phyloP scores from a whole-genome alignment of 768 basidiomycete genomes.

The Leccinum rimulosum region DNA sequence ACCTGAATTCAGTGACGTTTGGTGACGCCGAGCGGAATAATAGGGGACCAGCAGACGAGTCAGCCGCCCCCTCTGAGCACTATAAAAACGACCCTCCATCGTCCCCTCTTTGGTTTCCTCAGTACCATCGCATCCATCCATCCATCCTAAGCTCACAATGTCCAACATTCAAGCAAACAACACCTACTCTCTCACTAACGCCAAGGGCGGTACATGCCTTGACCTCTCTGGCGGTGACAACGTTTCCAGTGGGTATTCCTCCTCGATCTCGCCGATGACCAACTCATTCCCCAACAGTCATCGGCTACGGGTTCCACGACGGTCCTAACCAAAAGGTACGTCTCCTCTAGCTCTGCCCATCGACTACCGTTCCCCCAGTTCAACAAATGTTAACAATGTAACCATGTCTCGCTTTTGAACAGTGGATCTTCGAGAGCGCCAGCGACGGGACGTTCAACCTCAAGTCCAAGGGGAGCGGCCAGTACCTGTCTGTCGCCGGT shows the following conservation, averaged over 20 bases:
- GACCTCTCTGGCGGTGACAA: conserved; percentile 57
- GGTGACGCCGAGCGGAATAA: background rate
- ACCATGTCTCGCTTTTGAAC: background rate
- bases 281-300: conserved; percentile 35
- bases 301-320: conserved; percentile 43
- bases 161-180: conserved; percentile 31
- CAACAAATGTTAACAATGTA: background rate
- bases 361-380: background rate
- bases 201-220: conserved; percentile 48
- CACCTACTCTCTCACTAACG: conserved; percentile 49
- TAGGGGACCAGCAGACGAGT: background rate
- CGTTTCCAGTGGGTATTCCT: conserved; percentile 37
- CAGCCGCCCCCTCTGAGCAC: background rate
- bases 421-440: conserved; percentile 47
- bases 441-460: conserved; percentile 37
- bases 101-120: background rate
- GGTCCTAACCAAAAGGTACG: conserved; percentile 51
- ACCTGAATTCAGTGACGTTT: background rate
- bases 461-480: conserved; percentile 39
- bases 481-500: conserved; percentile 41
- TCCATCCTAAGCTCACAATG: conserved; percentile 12
- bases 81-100: background rate
- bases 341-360: background rate
- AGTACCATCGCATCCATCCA: background rate
- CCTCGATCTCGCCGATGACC: background rate